phyloP scores from a whole-genome alignment of 116 monocot species.

The Dioscorea cayenensis region DNA sequence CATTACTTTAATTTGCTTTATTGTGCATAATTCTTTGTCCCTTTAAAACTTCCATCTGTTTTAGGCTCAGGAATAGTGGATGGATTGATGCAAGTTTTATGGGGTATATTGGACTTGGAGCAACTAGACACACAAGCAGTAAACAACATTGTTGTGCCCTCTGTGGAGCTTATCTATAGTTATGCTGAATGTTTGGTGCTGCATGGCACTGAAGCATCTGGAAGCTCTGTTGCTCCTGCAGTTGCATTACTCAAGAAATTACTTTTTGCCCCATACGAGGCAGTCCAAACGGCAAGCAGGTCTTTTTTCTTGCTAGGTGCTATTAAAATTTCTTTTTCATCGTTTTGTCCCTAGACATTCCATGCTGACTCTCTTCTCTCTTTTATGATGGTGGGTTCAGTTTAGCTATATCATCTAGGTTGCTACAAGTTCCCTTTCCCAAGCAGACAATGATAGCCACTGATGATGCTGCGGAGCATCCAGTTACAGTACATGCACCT shows the following conservation, averaged over 20 bases:
- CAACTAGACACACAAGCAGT: constrained; percentile 89
- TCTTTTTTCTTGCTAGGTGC: constrained; percentile 1
- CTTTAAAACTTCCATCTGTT: not conserved
- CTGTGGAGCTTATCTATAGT: constrained; percentile 94
- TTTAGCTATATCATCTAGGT: constrained; percentile 96
- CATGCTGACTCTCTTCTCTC: not conserved
- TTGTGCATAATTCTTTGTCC: not conserved
- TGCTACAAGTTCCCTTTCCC: constrained; percentile 98
- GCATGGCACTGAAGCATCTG: constrained; percentile 44
- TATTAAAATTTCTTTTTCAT: constrained; percentile 3
- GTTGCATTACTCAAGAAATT: constrained; percentile 74
- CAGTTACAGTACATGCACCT: constrained; percentile 21
- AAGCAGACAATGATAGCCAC: constrained; percentile 85
- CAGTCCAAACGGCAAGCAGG: constrained; percentile 94
- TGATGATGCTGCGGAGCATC: constrained; percentile 67
- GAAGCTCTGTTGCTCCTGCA: constrained; percentile 67
- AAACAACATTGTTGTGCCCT: constrained; percentile 82
- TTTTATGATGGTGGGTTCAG: constrained; percentile 33
- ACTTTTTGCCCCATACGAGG: constrained; percentile 88
- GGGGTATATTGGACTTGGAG: constrained; percentile 85
- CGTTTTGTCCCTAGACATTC: not conserved
- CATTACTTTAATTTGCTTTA: not conserved
- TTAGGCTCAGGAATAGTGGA: constrained; percentile 83
- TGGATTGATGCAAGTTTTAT: constrained; percentile 88
- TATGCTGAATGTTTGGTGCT: constrained; percentile 94